Conservation (phyloP, 2,329 filamentous ascomycete species). For the Penicillium decumbens region DNA sequence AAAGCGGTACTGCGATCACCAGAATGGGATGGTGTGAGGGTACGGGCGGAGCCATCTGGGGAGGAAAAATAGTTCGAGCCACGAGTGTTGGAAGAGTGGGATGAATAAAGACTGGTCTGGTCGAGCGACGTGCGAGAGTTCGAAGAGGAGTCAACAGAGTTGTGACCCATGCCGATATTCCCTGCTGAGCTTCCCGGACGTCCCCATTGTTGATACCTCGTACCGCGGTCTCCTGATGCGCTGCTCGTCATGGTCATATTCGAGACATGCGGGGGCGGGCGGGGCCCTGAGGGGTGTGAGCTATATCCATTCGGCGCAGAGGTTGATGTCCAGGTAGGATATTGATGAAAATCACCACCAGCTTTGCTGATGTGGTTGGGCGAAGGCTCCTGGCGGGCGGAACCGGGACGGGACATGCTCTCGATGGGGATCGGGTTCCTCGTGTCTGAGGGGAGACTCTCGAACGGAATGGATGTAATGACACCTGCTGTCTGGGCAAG, state of each 20-base stretch:
- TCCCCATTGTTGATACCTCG: slow-evolving; percentile 76
- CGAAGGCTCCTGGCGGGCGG: slow-evolving; percentile 63
- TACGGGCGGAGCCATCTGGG: slow-evolving; percentile 48
- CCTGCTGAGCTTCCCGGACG: slow-evolving; percentile 54
- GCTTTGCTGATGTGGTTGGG: slow-evolving; percentile 80
- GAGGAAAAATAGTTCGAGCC: slow-evolving; percentile 55
- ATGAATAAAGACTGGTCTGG: slow-evolving; percentile 61
- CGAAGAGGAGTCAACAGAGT: slow-evolving; percentile 51
- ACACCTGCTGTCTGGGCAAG: slow-evolving; percentile 73
- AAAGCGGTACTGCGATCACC: slow-evolving; percentile 31
- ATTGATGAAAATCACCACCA: slow-evolving; percentile 79
- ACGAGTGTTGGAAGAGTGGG: slow-evolving; percentile 55
- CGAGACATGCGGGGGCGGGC: slow-evolving; percentile 54
- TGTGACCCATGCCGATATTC: slow-evolving; percentile 50
- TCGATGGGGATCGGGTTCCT: slow-evolving; percentile 69
- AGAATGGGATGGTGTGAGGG: slow-evolving; percentile 38
- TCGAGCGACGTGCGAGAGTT: slow-evolving; percentile 58
- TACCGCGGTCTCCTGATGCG: slow-evolving; percentile 61
- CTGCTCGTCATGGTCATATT: slow-evolving; percentile 65
- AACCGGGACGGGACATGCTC: slow-evolving; percentile 63
- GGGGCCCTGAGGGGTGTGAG: slow-evolving; percentile 57
- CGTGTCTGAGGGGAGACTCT: slow-evolving; percentile 60
- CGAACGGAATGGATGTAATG: slow-evolving; percentile 84
- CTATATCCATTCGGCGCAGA: slow-evolving; percentile 46
- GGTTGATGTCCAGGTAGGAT: slow-evolving; percentile 65